These are phyloP conservation scores for Globisporangium cylindrosporum DNA, from an alignment of 352 stramenopile genomes.

Conservation along the genomic window DNA sequence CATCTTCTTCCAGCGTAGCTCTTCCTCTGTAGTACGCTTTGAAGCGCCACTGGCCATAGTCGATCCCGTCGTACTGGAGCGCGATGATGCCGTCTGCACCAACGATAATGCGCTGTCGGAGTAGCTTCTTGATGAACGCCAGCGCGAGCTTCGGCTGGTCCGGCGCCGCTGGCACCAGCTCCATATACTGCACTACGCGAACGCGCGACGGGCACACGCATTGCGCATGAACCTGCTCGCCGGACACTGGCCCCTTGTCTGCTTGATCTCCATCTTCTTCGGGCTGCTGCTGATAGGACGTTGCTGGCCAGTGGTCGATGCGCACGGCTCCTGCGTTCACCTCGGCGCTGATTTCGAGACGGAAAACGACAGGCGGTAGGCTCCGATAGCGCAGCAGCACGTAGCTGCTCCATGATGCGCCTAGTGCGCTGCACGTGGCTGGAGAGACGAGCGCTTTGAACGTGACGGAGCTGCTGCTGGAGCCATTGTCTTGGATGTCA, in stretches of 20 bases:
- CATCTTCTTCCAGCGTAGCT: not conserved
- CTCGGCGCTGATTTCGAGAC: constrained; percentile 30
- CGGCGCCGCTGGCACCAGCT: constrained; percentile 33
- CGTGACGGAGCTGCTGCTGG: constrained; percentile 21
- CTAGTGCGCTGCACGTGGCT: constrained; percentile 19
- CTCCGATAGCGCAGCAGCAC: constrained; percentile 17
- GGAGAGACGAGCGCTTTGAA: constrained; percentile 31
- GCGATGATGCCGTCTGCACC: constrained; percentile 25
- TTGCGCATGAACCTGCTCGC: constrained; percentile 18
- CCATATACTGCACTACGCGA: constrained; percentile 47
- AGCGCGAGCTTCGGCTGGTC: constrained; percentile 42
- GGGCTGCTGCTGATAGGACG: not conserved
- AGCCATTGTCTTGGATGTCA: constrained; percentile 10
- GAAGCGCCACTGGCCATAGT: constrained; percentile 64
- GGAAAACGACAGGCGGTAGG: constrained; percentile 30
- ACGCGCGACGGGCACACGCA: constrained; percentile 28
- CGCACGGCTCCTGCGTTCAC: constrained; percentile 17
- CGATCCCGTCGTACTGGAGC: constrained; percentile 46
- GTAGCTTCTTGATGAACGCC: constrained; percentile 50
- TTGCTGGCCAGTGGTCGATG: constrained; percentile 48
- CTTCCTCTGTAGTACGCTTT: constrained; percentile 40
- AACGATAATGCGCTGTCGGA: constrained; percentile 40
- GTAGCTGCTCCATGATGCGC: constrained; percentile 32
- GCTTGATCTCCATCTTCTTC: not conserved
- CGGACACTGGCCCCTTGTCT: not conserved